phyloP scores from a whole-genome alignment of 1,284 basidiomycete species.

The Heterobasidion annosum region DNA sequence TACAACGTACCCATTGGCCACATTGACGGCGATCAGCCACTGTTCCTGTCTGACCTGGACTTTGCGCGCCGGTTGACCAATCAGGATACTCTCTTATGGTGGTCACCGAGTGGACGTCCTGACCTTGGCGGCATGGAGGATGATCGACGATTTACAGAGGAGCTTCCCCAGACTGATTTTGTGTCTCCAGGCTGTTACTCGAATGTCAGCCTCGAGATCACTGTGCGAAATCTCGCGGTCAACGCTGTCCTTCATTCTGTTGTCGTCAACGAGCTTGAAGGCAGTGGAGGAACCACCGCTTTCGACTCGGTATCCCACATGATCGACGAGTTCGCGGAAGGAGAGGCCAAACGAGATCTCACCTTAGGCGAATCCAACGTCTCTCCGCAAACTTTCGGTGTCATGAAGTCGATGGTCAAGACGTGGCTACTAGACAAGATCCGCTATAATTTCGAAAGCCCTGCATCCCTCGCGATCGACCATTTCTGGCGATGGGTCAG shows the following conservation, averaged over 20 bases:
- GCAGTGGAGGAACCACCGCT: slow-evolving; percentile 84
- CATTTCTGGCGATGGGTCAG: slow-evolving; percentile 99
- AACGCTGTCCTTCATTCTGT: slow-evolving; percentile 93
- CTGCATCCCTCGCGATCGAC: slow-evolving; percentile 64
- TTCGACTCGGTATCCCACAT: slow-evolving; percentile 92
- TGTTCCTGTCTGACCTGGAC: slow-evolving; percentile 84
- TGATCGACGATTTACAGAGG: slow-evolving; percentile 73
- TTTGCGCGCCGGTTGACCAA: slow-evolving; percentile 82
- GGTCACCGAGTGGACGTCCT: slow-evolving; percentile 85
- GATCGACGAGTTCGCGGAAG: slow-evolving; percentile 83
- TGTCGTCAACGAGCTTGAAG: slow-evolving; percentile 94
- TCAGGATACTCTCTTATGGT: slow-evolving; percentile 95
- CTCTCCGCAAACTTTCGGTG: slow-evolving; percentile 83
- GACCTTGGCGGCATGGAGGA: slow-evolving; percentile 93
- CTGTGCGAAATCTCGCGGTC: slow-evolving; percentile 87
- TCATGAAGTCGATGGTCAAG: slow-evolving; percentile 87
- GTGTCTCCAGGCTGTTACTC: slow-evolving; percentile 82
- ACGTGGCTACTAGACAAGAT: slow-evolving; percentile 90
- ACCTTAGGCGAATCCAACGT: slow-evolving; percentile 88
- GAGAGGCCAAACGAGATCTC: slow-evolving; percentile 68
- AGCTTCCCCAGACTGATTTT: slow-evolving; percentile 83
- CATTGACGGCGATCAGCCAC: slow-evolving; percentile 82
- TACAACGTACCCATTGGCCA: slow-evolving; percentile 93
- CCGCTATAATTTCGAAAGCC: slow-evolving; percentile 49
- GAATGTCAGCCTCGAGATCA: slow-evolving; percentile 89